Evolutionary conservation across 108 stramenopile genomes (phyloP).

Genomic region (Pseudonitzschia pungens): DNA sequence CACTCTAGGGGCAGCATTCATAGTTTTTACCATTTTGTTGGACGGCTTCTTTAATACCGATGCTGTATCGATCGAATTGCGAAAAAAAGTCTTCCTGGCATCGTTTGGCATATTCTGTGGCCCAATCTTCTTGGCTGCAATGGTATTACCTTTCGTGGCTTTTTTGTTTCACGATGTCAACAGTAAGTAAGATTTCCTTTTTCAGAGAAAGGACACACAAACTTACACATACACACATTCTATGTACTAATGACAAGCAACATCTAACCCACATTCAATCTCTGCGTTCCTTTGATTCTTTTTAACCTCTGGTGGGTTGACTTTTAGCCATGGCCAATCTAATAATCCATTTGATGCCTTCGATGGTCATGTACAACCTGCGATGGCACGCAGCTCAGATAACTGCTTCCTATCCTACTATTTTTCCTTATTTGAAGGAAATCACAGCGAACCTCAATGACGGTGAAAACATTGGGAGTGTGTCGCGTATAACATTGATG

Average conservation of each 20-base stretch:
- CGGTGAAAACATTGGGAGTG: conserved; percentile 6
- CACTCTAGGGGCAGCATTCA: conserved; percentile 23
- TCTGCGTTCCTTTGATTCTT: background rate
- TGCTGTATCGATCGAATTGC: conserved; percentile 15
- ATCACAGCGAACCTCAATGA: conserved; percentile 25
- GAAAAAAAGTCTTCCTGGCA: conserved; percentile 37
- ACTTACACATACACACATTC: too few species aligned
- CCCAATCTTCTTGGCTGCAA: conserved; percentile 47
- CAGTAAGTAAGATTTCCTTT: conserved; percentile 27
- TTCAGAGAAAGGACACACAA: too few species aligned
- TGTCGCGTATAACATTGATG: conserved; percentile 43
- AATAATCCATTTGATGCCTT: conserved; percentile 61
- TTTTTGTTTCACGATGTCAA: conserved; percentile 60
- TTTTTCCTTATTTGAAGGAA: conserved; percentile 42
- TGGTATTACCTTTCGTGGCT: conserved; percentile 50
- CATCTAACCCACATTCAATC: background rate
- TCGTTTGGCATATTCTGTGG: conserved; percentile 48
- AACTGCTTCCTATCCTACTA: conserved; percentile 40
- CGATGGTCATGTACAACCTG: conserved; percentile 56
- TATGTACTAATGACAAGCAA: background rate
- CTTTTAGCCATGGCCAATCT: conserved; percentile 24
- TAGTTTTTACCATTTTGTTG: conserved; percentile 24
- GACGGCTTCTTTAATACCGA: conserved; percentile 1
- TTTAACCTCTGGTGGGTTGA: background rate
- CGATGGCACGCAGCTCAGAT: conserved; percentile 47